Evolutionary conservation across 805 yeast species (phyloP), one percentile per base, ranked within the genome.

Genomic region (Candida tibetensis): DNA sequence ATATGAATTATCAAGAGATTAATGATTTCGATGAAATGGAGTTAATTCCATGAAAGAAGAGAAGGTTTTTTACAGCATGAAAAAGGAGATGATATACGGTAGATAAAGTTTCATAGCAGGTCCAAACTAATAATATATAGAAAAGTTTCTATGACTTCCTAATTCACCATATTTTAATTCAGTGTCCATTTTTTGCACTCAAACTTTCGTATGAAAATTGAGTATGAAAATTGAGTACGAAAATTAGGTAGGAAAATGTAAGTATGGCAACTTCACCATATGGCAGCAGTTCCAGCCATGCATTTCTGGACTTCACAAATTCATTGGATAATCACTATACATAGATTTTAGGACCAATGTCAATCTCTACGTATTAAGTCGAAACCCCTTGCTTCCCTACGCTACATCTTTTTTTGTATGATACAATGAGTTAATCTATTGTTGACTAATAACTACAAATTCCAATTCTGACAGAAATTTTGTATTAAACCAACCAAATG

Each of bases 1-100:
- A 85, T 41, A 82, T 86, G 79, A 79, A 78, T 44, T 62, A 60
- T 42, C 69, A 59, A 36, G 58, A 41, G 19, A 45, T 38, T 19
- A 25, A 37, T 15, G 42, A 49, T 9, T 48, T 47, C 28, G 60
- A 57, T 36, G 58, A 54, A 32, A 53, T 55, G 60, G 58, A 50
- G 26, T 32, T 56, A 26, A 48, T 48, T 21, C 25, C 25, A n/a
- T n/a, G 13, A 45, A 42, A 32, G 28, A 23, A 19, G 23, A 27
- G 14, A n/a, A n/a, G 13, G 8, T 28, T 9, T n/a, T n/a, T n/a
- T n/a, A n/a, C n/a, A 17, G 34, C 28, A 30, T 30, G n/a, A 29
- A 9, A 16, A 4, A n/a, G 4, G 10, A 34, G 17, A 34, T 18
- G n/a, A n/a, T n/a, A n/a, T n/a, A n/a, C n/a, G n/a, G n/a, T 28